Base-by-base conservation (phyloP, 1,284 basidiomycete genomes). In the Puccinia coronata region DNA sequence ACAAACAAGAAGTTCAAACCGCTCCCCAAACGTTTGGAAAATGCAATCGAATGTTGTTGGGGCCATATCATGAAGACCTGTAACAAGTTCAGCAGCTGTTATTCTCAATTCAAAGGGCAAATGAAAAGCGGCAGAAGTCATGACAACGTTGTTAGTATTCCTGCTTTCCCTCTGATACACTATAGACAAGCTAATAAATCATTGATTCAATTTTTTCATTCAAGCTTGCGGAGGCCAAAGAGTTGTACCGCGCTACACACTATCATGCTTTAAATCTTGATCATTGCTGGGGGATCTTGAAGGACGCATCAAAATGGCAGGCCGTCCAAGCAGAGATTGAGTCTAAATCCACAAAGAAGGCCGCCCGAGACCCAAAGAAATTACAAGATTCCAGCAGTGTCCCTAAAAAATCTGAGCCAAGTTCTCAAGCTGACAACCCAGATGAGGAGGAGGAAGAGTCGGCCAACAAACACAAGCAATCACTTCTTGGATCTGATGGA, bases 221-320 rank as follows among this genome's bases (percentile, higher is more conserved):
- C 14, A 9, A 63, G 59, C 59, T 63, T 31, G 20, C 59, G 5
- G 59, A 63, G 25, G 59, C 25, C 16, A 63, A 63, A 63, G 59
- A 63, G 28, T 28, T 63, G 16, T 63, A 28, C 25, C 20, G 34
- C 11, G 18, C 59, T 3, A 31, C 18, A 28, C 18, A 34, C 34
- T 14, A 63, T 9, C 3, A 8, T 12, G 25, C 59, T 20, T 63
- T 63, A 14, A 63, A 63, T 20, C 59, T 63, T 31, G 59, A 63
- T 36, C 59, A 63, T 20, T 63, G 59, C 59, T 63, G 59, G 59
- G 59, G 20, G 12, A 63, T 63, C 34, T 63, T 63, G 59, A 63
- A 31, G 34, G 59, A 63, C 8, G 14, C 18, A 9, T 28, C 59
- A 16, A 63, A 63, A 63, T 63, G 59, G 59, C 34, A 63, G 59